A percentile compares a stretch with the other conserved stretches of the same genome.
These are phyloP conservation scores for Crassisporium funariophilum DNA, from an alignment of 768 basidiomycete species.

Conservation along the genomic window DNA sequence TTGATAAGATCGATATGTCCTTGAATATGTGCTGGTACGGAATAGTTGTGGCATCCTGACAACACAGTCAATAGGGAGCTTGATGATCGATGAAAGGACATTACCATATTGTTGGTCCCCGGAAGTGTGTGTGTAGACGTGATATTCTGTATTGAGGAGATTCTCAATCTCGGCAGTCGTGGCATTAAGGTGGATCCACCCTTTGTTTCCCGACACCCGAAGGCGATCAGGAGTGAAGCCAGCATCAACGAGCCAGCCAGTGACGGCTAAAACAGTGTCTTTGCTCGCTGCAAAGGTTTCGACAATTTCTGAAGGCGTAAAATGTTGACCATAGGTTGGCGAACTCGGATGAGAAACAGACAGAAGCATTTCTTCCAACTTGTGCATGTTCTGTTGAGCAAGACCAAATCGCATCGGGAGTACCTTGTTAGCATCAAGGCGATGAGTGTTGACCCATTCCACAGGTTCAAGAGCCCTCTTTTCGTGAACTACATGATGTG, in stretches of 20 bases:
- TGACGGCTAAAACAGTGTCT: slow-evolving; percentile 43
- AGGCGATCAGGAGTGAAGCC: slow-evolving; percentile 43
- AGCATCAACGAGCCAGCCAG: slow-evolving; percentile 43
- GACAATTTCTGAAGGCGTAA: slow-evolving; percentile 43
- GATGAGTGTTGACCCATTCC: slow-evolving; percentile 25
- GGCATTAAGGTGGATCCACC: slow-evolving; percentile 44
- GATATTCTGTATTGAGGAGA: slow-evolving; percentile 46
- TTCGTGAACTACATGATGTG: slow-evolving; percentile 31
- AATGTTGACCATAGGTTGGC: slow-evolving; percentile 50
- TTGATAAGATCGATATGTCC: slow-evolving; percentile 44
- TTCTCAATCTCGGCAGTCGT: slow-evolving; percentile 43
- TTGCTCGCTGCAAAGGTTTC: slow-evolving; percentile 26
- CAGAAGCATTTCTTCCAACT: slow-evolving; percentile 45
- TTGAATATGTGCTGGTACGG: slow-evolving; percentile 38
- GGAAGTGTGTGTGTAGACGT: slow-evolving; percentile 42
- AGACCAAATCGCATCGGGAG: slow-evolving; percentile 55
- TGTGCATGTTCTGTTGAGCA: slow-evolving; percentile 44
- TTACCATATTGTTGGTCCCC: slow-evolving; percentile 42
- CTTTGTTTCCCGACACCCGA: slow-evolving; percentile 38
- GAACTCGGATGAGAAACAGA: slow-evolving; percentile 53
- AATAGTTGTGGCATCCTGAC: slow-evolving; percentile 40
- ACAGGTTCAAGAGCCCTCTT: slow-evolving; percentile 28
- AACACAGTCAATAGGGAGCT: neutral
- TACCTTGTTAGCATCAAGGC: slow-evolving; percentile 26
- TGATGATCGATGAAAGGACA: neutral